These are phyloP conservation scores for Pilaira anomala DNA, from an alignment of 192 early-diverging fungal genomes.

Conservation along the genomic window DNA sequence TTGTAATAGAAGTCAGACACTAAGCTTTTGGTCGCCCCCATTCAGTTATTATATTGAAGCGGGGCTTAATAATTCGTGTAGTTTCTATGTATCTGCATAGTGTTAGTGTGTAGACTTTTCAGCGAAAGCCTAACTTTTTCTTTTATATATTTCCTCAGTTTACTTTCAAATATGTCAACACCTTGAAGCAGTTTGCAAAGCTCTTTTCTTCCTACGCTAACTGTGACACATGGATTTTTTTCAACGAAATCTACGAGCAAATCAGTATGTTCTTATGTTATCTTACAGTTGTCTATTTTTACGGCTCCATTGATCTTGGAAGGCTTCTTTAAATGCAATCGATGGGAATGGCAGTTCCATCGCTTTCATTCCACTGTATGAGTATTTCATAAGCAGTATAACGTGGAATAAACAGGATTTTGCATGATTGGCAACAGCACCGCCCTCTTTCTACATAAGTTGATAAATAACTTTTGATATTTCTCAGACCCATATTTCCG, in stretches of 20 bases:
- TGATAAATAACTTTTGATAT: constrained; percentile 1
- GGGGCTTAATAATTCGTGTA: neutral
- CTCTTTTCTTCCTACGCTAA: neutral
- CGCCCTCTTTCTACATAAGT: constrained; percentile 7
- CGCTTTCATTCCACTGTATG: neutral
- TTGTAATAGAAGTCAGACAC: too few relatives aligned
- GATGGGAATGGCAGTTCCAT: too few relatives aligned
- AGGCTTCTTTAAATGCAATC: too few relatives aligned
- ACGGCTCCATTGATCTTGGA: too few relatives aligned
- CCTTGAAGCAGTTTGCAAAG: too few relatives aligned
- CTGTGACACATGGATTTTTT: constrained; percentile 8
- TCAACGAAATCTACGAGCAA: constrained; percentile 5
- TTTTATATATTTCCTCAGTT: too few relatives aligned
- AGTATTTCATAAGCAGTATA: constrained; percentile 12
- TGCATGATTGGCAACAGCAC: constrained; percentile 1
- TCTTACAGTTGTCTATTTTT: neutral
- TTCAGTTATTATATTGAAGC: neutral
- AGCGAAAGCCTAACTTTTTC: neutral
- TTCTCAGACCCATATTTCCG: neutral
- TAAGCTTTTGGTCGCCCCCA: too few relatives aligned
- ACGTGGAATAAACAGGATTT: neutral
- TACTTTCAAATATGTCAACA: too few relatives aligned
- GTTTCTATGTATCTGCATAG: neutral
- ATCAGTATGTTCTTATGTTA: neutral
- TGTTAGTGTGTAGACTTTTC: neutral